Conservation (phyloP, 2,329 filamentous ascomycete species). For the Fusarium mangiferae region DNA sequence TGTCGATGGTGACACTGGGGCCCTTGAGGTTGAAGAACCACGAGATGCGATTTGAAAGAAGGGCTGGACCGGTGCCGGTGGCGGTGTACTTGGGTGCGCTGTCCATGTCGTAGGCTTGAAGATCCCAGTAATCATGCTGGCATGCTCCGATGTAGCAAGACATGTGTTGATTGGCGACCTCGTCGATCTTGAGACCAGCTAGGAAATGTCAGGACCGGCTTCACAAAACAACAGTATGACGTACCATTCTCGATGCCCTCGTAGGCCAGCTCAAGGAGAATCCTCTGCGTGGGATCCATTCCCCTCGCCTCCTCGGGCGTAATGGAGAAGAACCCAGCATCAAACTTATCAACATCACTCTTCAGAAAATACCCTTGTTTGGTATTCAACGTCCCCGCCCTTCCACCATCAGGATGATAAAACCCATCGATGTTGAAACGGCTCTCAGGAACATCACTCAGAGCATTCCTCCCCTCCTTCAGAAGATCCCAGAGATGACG, state of each 20-base stretch:
- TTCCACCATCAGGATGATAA: not conserved
- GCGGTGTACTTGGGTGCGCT: slow-evolving; percentile 3
- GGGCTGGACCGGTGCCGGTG: not conserved
- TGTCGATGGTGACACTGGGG: slow-evolving; percentile 8
- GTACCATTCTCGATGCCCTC: not conserved
- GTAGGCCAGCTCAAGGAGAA: not conserved
- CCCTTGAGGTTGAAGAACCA: slow-evolving; percentile 15
- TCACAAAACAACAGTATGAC: not conserved
- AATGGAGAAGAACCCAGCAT: not conserved
- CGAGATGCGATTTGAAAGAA: not conserved
- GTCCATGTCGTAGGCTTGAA: slow-evolving; percentile 6
- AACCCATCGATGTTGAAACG: not conserved
- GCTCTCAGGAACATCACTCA: not conserved
- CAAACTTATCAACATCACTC: not conserved
- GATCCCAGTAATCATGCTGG: slow-evolving; percentile 10
- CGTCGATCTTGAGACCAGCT: not conserved
- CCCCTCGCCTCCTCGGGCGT: not conserved
- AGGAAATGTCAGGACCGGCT: not conserved
- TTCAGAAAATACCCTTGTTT: not conserved
- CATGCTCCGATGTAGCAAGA: slow-evolving; percentile 4
- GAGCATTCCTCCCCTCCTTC: not conserved
- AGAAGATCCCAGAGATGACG: slow-evolving; percentile 1
- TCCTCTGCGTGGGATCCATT: slow-evolving; percentile 5
- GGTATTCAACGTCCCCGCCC: not conserved
- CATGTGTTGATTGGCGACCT: slow-evolving; percentile 5